A percentile compares a stretch with the other conserved stretches of the same genome.
These are phyloP conservation scores for Diaporthe sp. DNA, from an alignment of 2,329 filamentous ascomycete genomes.

Conservation along the genomic window DNA sequence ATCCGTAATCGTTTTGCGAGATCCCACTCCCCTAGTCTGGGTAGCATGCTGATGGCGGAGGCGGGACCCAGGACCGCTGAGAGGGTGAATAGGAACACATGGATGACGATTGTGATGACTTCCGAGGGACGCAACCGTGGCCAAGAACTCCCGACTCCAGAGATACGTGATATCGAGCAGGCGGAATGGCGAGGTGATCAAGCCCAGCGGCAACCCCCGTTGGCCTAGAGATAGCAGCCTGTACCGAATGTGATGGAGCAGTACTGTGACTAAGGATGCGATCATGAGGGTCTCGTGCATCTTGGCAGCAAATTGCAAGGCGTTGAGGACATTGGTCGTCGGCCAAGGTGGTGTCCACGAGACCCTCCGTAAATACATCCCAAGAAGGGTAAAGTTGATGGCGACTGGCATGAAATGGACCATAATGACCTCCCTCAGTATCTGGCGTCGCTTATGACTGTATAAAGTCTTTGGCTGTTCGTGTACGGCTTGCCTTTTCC, in stretches of 20 bases:
- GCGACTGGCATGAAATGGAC: background rate
- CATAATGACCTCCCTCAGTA: background rate
- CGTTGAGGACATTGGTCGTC: background rate
- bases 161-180: background rate
- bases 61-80: background rate
- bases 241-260: background rate
- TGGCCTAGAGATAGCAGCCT: background rate
- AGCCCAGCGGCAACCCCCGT: background rate
- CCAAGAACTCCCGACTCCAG: background rate
- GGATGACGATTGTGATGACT: background rate
- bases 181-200: background rate
- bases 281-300: background rate
- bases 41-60: constrained; percentile 4
- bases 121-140: no score
- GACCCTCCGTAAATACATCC: background rate
- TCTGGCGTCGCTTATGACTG: background rate
- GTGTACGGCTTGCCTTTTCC: fast-evolving
- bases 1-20: background rate
- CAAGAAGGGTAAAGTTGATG: background rate
- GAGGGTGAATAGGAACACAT: background rate
- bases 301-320: background rate
- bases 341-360: background rate
- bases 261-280: background rate
- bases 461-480: background rate
- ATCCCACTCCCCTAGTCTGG: background rate